Evolutionary conservation across 2,329 filamentous ascomycete species (phyloP).

Genomic region (Aspergillus bombycis): DNA sequence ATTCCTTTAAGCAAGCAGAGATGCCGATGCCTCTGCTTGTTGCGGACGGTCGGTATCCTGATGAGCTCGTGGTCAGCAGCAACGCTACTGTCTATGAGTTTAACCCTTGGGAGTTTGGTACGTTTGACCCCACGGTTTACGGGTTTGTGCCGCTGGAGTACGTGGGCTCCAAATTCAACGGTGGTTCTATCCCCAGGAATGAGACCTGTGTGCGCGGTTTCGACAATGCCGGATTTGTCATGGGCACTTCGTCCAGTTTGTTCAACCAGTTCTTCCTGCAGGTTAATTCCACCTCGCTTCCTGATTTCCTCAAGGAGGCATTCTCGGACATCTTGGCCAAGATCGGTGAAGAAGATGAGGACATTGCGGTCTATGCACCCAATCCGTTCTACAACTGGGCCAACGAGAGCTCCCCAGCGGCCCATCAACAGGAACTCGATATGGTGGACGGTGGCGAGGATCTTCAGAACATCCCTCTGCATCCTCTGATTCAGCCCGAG

Average conservation of each 20-base stretch:
- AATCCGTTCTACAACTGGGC: constrained; percentile 74
- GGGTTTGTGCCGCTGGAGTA: constrained; percentile 72
- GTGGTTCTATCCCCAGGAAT: constrained; percentile 59
- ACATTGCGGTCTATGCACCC: constrained; percentile 72
- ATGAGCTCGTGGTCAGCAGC: constrained; percentile 61
- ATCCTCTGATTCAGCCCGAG: constrained; percentile 71
- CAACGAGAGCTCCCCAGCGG: constrained; percentile 60
- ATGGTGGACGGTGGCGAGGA: constrained; percentile 78
- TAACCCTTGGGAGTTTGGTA: constrained; percentile 76
- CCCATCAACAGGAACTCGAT: constrained; percentile 58
- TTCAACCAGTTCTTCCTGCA: constrained; percentile 78
- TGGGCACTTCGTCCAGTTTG: constrained; percentile 80
- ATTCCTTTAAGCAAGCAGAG: constrained; percentile 62
- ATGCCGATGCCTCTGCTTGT: constrained; percentile 73
- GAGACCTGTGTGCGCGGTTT: constrained; percentile 74
- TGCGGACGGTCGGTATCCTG: constrained; percentile 65
- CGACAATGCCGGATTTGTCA: constrained; percentile 78
- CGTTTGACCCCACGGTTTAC: constrained; percentile 70
- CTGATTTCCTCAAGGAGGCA: constrained; percentile 54
- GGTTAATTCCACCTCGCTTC: constrained; percentile 58
- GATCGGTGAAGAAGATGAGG: constrained; percentile 63
- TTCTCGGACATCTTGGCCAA: constrained; percentile 55
- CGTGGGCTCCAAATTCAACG: constrained; percentile 70
- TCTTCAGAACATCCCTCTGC: constrained; percentile 74
- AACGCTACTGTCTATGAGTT: constrained; percentile 77